phyloP scores from a whole-genome alignment of 1,284 basidiomycete species.

The Rhodotorula sp. region DNA sequence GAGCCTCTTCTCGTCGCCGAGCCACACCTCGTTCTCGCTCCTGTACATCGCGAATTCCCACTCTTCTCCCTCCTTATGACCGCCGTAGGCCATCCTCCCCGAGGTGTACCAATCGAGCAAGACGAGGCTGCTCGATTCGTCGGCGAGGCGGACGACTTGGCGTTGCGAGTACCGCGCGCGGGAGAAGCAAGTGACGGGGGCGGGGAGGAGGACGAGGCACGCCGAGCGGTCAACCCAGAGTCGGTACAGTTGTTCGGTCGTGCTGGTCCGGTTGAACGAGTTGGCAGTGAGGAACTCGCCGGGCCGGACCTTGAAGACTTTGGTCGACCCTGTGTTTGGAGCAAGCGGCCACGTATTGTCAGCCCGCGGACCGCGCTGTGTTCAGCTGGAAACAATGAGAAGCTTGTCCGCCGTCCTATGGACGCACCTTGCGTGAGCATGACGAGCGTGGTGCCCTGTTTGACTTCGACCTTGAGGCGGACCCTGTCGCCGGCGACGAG shows the following conservation, averaged over 20 bases:
- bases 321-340: constrained; percentile 66
- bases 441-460: constrained; percentile 59
- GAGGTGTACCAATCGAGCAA: constrained; percentile 89
- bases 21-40: constrained; percentile 77
- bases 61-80: constrained; percentile 57
- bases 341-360: not conserved
- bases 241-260: constrained; percentile 59
- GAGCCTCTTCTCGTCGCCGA: constrained; percentile 59
- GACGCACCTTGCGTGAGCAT: constrained; percentile 73
- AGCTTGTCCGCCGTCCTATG: not conserved
- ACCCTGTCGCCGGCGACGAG: constrained; percentile 84
- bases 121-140: constrained; percentile 55
- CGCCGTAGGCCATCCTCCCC: constrained; percentile 56
- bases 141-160: constrained; percentile 65
- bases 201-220: constrained; percentile 76
- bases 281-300: constrained; percentile 48
- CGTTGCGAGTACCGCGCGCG: constrained; percentile 75
- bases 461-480: constrained; percentile 63
- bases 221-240: constrained; percentile 58
- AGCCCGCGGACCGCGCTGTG: too few species aligned
- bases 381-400: not conserved
- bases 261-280: constrained; percentile 36
- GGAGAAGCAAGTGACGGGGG: constrained; percentile 86
- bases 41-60: constrained; percentile 86
- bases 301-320: constrained; percentile 77